These are phyloP conservation scores for Apiospora arundinis DNA, from an alignment of 2,329 filamentous ascomycete species.

Conservation along the genomic window DNA sequence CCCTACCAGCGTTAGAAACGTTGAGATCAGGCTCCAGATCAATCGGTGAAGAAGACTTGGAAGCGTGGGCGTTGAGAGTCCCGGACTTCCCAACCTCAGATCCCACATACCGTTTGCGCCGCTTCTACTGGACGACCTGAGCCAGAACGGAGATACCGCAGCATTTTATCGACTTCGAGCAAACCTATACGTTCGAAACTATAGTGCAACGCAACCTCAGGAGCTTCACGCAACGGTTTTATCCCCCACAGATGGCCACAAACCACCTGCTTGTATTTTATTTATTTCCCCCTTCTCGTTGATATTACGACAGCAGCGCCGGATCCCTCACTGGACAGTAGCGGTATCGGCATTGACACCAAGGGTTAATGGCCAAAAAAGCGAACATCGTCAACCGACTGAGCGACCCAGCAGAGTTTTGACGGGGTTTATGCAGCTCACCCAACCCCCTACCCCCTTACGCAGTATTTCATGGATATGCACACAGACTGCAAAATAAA, in stretches of 20 bases:
- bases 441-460: neutral
- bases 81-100: neutral
- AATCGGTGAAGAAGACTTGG: neutral
- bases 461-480: constrained; percentile 7
- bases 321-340: neutral
- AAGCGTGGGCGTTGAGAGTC: neutral
- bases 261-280: constrained; percentile 15
- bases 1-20: constrained; percentile 61
- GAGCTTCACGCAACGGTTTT: neutral
- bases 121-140: neutral
- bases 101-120: neutral
- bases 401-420: neutral
- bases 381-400: neutral
- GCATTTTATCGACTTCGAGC: neutral
- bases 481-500: constrained; percentile 15
- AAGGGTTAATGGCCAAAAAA: neutral
- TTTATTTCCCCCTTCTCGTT: constrained; percentile 15
- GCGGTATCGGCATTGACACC: neutral
- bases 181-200: neutral
- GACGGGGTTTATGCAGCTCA: constrained; percentile 1
- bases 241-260: constrained; percentile 1
- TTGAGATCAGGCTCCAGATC: neutral
- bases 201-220: neutral
- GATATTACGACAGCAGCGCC: constrained; percentile 14
- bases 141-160: neutral